Evolutionary conservation across 2,329 filamentous ascomycete genomes (phyloP), one percentile per base, ranked within the genome.

Genomic region (Aspergillus latus): DNA sequence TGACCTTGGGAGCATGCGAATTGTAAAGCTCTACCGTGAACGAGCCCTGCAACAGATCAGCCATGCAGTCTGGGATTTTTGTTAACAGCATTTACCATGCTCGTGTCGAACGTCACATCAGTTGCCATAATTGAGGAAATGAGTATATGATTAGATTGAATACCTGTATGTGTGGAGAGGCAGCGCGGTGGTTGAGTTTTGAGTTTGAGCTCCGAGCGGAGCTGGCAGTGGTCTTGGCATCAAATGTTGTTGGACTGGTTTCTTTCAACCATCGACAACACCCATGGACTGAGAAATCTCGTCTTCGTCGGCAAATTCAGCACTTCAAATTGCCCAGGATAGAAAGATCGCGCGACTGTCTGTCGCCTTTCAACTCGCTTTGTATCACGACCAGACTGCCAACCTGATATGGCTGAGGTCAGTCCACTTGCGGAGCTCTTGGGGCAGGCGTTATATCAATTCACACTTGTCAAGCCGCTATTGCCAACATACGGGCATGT

Each of bases 21-120:
- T 84, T 88, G 84, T 97, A 99, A 58, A 99, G 89, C 78, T 99
- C 94, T 61, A 97, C 76, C 57, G 84, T 84, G 72, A 99, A 88
- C 45, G 84, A 83, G 73, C 94, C 92, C 92, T 96, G 63, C 2
- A 26, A 28, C 29, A 13, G 5, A 58, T 70, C 62, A 69, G 62
- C n/a, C 34, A 16, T 44, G 21, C 34, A 16, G 30, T 32, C 36
- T 49, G 42, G 16, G n/a, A 34, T 10, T 8, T 3, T 46, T 7
- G 53, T 3, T 44, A 36, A 21, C 32, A 49, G 21, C 56, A 39
- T 73, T 55, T 80, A 90, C 92, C 88, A 96, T 90, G 54, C 88
- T 87, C 56, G 93, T 97, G 65, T 96, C 89, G 50, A 97, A 83
- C 8, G 86, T 78, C 57, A 97, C 84, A 66, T 90, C 86, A 57